Evolutionary conservation across 352 stramenopile species (phyloP).

Genomic region (Phytophthora hibernalis): DNA sequence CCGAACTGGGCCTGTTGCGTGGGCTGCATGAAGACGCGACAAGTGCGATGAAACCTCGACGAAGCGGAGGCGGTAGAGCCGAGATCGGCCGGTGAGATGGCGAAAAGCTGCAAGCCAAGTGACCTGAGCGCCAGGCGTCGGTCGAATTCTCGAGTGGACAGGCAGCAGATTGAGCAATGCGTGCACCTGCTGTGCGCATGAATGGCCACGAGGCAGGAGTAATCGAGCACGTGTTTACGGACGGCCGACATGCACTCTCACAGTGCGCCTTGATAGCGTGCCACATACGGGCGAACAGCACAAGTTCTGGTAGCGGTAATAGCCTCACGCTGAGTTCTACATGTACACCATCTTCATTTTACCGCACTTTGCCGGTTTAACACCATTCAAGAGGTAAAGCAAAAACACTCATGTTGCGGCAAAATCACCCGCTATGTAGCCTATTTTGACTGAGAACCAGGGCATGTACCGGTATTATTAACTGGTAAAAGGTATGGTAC

Average conservation of each 20-base stretch:
- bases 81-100: slow-evolving; percentile 4
- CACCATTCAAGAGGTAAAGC: too few relatives aligned
- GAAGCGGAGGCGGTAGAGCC: slow-evolving; percentile 3
- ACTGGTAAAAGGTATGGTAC: too few relatives aligned
- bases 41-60: slow-evolving; percentile 2
- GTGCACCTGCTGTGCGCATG: slow-evolving; percentile 12
- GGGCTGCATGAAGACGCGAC: not conserved
- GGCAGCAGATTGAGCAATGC: slow-evolving; percentile 21
- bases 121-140: not conserved
- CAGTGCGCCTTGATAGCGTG: too few relatives aligned
- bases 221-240: slow-evolving; percentile 32
- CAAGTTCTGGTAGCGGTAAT: too few relatives aligned
- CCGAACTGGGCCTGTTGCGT: not conserved
- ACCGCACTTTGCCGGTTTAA: too few relatives aligned
- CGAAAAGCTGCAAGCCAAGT: not conserved
- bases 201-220: slow-evolving; percentile 2
- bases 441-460: too few relatives aligned
- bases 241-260: slow-evolving; percentile 3
- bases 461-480: too few relatives aligned
- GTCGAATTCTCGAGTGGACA: slow-evolving; percentile 4
- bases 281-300: too few relatives aligned
- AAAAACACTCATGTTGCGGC: too few relatives aligned
- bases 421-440: too few relatives aligned
- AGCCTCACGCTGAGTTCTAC: too few relatives aligned
- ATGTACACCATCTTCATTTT: too few relatives aligned